Conservation (phyloP, 495 filamentous ascomycete species). For the Pyrenula aspistea region DNA sequence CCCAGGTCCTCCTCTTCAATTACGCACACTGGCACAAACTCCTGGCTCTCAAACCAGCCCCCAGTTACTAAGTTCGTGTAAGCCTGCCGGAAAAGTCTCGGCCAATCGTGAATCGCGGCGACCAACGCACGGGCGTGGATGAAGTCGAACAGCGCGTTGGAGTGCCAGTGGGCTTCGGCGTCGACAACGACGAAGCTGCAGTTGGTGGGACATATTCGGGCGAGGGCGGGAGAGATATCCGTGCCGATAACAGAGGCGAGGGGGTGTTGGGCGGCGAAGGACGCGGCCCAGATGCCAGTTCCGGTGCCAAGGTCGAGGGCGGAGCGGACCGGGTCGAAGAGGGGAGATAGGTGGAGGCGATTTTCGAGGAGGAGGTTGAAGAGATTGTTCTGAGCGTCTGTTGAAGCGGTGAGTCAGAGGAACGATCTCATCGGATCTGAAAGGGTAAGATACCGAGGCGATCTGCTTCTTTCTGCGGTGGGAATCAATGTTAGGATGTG, state of each 20-base stretch:
- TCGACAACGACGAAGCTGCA: conserved; percentile 40
- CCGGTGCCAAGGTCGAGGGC: conserved; percentile 39
- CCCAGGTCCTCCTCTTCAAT: too few species aligned
- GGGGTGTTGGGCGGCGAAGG: conserved; percentile 48
- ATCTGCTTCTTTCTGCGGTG: too few species aligned
- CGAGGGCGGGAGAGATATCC: conserved; percentile 37
- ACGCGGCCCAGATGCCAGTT: conserved; percentile 45
- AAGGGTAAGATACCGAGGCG: too few species aligned
- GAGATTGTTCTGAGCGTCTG: too few species aligned
- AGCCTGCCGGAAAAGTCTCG: conserved; percentile 24
- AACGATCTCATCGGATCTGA: too few species aligned
- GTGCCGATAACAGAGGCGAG: conserved; percentile 13
- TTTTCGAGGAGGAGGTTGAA: too few species aligned
- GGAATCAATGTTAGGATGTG: too few species aligned
- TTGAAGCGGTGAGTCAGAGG: too few species aligned
- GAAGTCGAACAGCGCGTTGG: conserved; percentile 32
- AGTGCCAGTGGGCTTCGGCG: conserved; percentile 38
- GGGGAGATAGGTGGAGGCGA: too few species aligned
- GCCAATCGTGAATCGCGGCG: conserved; percentile 36
- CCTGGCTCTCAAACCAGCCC: conserved; percentile 40
- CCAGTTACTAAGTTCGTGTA: conserved; percentile 32
- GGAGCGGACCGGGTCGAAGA: too few species aligned
- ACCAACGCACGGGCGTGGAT: conserved; percentile 39
- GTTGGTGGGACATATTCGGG: conserved; percentile 48
- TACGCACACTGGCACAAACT: too few species aligned